These are phyloP conservation scores for Chrysoporthe cubensis DNA, from an alignment of 2,329 filamentous ascomycete species.

Conservation along the genomic window DNA sequence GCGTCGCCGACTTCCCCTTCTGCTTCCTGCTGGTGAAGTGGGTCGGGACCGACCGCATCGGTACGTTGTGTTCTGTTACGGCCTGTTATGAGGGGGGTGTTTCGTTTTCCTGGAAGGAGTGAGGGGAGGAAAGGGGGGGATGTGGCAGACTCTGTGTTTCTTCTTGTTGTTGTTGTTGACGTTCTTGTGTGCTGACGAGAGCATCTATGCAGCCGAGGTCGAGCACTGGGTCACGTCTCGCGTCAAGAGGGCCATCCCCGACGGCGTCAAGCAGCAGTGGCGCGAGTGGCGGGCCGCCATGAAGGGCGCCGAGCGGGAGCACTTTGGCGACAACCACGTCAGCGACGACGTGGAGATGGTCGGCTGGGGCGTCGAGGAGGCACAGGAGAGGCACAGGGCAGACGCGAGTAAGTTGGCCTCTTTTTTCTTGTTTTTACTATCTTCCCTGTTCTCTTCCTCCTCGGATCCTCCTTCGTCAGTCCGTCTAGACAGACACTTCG, in stretches of 20 bases:
- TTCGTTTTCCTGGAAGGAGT: too few relatives aligned
- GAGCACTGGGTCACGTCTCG: slow-evolving; percentile 71
- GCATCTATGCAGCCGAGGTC: slow-evolving; percentile 49
- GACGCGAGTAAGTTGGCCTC: slow-evolving; percentile 74
- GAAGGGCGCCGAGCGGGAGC: slow-evolving; percentile 49
- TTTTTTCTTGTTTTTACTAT: neutral
- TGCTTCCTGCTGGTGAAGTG: slow-evolving; percentile 87
- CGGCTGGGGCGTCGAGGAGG: slow-evolving; percentile 66
- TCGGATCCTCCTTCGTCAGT: neutral
- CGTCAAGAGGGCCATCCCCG: slow-evolving; percentile 62
- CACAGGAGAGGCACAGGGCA: slow-evolving; percentile 61
- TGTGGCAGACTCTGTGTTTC: too few relatives aligned
- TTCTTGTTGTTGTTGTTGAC: too few relatives aligned
- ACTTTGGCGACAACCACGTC: slow-evolving; percentile 47
- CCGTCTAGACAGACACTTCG: too few relatives aligned
- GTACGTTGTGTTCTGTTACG: slow-evolving; percentile 46
- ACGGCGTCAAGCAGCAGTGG: slow-evolving; percentile 59
- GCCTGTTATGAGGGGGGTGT: neutral
- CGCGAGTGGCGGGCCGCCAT: slow-evolving; percentile 52
- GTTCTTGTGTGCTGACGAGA: neutral
- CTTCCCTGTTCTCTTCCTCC: neutral
- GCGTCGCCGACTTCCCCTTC: slow-evolving; percentile 89
- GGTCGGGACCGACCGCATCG: slow-evolving; percentile 85
- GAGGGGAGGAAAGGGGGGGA: too few relatives aligned
- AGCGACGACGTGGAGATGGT: slow-evolving; percentile 55